Evolutionary conservation across 2,329 filamentous ascomycete genomes (phyloP), one percentile per base, ranked within the genome.

Genomic region (Apiospora pterosperma): DNA sequence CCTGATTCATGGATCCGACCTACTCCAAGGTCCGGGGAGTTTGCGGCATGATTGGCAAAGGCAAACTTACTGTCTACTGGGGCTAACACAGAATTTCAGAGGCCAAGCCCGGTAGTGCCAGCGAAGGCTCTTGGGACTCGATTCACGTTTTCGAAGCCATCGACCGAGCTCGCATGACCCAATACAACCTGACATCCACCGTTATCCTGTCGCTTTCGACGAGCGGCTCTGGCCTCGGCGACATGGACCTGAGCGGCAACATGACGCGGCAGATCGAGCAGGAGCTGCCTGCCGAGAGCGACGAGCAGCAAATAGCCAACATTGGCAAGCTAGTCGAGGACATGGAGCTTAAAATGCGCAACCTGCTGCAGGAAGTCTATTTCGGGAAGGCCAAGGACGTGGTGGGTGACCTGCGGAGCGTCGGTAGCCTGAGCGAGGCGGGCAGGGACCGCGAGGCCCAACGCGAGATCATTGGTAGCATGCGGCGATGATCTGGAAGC

Each of bases 291-390:
- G 92, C 97, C 41, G 93, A 97, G 71, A 91, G 90, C 73, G 95
- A 98, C 78, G 90, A 91, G 71, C 93, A 91, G 77, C 96, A 99
- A 82, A 96, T 99, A 72, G 92, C 92, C 72, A 99, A 99, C 79
- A 92, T 98, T 66, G 96, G 96, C 65, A 86, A 90, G 69, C 85
- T 99, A 75, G 94, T 99, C 62, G 96, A 99, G 84, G 96, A 99
- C 78, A 98, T 99, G 96, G 96, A 99, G 82, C 88, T 97, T 77
- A 97, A 97, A 85, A 98, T 99, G 96, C 88, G 96, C 69, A 99
- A 99, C 79, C 79, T 98, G 78, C 82, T 99, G 77, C 95, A 99
- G 84, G 96, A 99, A 80, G 96, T 99, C 61, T 99, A 99, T 82
- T 99, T 99, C 80, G 96, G 96, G 76, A 99, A 99, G 84, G 95